Evolutionary conservation across 176 grass and related monocot genomes (phyloP), one percentile per base, ranked within the genome.

Genomic region (Eremochloa ophiuroides): DNA sequence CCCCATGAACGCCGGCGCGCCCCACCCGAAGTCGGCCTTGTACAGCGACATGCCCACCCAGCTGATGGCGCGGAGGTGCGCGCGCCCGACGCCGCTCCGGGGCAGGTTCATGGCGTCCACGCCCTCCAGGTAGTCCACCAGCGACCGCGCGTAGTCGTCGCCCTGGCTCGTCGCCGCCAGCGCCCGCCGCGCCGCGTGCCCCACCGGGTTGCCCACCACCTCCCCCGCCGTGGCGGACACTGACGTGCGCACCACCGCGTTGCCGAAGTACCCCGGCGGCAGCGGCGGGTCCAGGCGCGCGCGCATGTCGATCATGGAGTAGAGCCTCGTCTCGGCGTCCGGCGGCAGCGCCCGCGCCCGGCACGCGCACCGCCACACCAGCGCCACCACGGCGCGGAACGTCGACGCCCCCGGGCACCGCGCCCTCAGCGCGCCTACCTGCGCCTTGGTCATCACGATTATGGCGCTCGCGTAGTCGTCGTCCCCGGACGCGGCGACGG

Each of bases 1-100:
- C 17, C 53, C 83, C 78, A 85, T 86, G 79, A 91, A 91, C 63
- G 33, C 75, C 20, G 87, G 87, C 71, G 80, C 41, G 7, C 89
- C 92, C 89, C 89, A 91, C 17, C 92, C 84, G 44, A 94, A 89
- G 51, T 94, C 77, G 3, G 89, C 71, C 10, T 83, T 79, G 33
- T 79, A 66, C 2, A 84, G 55, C 20, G 87, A 76, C 84, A 94
- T 84, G 31, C 89, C 80, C 62, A 91, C 35, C 89, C 87, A 94
- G 84, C 92, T 94, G 43, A 91, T 85, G 20, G 80, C 89, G 2
- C 84, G 87, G 40, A 91, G 69, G 34, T 87, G 73, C 23, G 73
- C 44, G 4, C n/a, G 40, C 9, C 84, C 76, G 62, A 91, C 69
- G n/a, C 84, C 77, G 18, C 42, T 75, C 23, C 72, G 5, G 0